Percentiles rank a stretch among this genome's conserved stretches.
phyloP scores from a whole-genome alignment of 78 protist genomes.

The Protostelium mycophagum region DNA sequence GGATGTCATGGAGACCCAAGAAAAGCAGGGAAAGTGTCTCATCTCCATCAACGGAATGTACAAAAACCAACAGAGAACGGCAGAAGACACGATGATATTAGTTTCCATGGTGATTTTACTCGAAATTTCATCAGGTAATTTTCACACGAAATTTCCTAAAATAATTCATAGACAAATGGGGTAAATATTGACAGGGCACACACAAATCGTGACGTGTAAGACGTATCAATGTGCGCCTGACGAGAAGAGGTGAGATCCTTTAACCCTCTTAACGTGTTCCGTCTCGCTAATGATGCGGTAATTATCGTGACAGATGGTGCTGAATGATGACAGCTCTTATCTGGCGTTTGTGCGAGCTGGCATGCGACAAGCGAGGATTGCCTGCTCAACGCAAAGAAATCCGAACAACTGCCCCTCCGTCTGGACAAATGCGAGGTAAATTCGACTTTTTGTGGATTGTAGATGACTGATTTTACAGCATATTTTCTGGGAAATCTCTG shows the following conservation, averaged over 20 bases:
- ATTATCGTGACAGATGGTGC: neutral
- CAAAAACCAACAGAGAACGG: too few species aligned
- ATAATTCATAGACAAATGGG: neutral
- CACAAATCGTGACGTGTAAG: neutral
- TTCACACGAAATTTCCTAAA: neutral
- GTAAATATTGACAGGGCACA: neutral
- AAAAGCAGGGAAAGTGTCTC: neutral
- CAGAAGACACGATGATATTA: too few species aligned
- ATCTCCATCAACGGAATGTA: neutral
- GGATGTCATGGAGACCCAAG: neutral
- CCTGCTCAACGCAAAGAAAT: neutral
- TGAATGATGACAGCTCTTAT: neutral
- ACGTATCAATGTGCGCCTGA: neutral
- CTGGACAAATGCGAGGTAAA: neutral
- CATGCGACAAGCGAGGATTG: neutral
- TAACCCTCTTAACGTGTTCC: too few species aligned
- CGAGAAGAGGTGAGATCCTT: neutral
- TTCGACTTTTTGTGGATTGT: too few species aligned
- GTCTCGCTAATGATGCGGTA: too few species aligned
- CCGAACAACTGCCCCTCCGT: neutral
- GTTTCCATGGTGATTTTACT: neutral
- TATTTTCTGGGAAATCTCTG: neutral
- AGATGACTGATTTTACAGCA: too few species aligned
- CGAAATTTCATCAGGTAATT: neutral
- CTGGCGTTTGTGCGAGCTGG: neutral